Evolutionary conservation across 2,329 filamentous ascomycete genomes (phyloP).

Genomic region (Clonostachys sp.): DNA sequence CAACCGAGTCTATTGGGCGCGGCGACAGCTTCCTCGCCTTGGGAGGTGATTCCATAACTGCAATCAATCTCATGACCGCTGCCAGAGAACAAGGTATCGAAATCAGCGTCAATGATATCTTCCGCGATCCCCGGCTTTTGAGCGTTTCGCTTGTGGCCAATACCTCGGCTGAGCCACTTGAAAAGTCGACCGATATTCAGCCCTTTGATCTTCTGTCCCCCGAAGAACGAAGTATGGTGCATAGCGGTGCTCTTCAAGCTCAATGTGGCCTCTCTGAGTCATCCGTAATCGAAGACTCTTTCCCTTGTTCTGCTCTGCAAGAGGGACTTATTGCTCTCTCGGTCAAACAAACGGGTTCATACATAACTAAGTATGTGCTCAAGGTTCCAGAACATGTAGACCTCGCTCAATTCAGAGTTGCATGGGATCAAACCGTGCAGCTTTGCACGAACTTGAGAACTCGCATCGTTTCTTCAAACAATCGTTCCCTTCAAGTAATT

Average conservation of each 20-base stretch:
- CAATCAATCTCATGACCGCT: constrained; percentile 5
- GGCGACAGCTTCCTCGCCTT: constrained; percentile 5
- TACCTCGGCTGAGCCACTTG: no score
- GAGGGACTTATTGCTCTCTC: constrained; percentile 31
- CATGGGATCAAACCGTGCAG: constrained; percentile 14
- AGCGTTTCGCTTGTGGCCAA: no score
- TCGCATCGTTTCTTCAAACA: constrained; percentile 1
- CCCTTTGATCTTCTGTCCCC: no score
- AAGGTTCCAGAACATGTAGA: constrained; percentile 10
- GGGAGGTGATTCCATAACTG: constrained; percentile 8
- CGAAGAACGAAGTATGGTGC: no score
- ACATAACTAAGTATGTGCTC: constrained; percentile 6
- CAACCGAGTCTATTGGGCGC: neutral
- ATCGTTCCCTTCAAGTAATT: neutral
- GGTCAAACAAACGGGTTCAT: constrained; percentile 1
- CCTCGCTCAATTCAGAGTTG: constrained; percentile 14
- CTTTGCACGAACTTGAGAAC: constrained; percentile 5
- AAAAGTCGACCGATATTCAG: no score
- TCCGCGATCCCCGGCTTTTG: constrained; percentile 30
- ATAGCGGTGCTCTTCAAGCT: no score
- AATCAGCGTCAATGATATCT: constrained; percentile 35
- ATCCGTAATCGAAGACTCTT: constrained; percentile 19
- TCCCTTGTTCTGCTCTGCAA: constrained; percentile 33
- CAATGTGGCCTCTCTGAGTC: no score
- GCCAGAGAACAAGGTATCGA: neutral